phyloP scores from a whole-genome alignment of 2,329 filamentous ascomycete species.

The Pseudocercospora ulei region DNA sequence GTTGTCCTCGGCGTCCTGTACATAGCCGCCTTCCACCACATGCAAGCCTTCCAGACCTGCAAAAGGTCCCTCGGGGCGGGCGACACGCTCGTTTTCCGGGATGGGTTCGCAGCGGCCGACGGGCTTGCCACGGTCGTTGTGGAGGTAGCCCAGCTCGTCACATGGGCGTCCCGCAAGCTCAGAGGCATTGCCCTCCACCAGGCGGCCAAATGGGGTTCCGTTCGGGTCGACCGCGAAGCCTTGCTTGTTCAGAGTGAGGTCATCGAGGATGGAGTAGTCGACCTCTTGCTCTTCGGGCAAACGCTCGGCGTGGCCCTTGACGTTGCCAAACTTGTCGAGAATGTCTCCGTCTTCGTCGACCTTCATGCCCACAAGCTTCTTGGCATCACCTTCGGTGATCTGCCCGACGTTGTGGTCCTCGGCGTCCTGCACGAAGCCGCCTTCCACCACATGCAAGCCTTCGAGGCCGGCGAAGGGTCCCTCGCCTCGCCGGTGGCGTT shows the following conservation, averaged over 20 bases:
- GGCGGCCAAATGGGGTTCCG: constrained; percentile 47
- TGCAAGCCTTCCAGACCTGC: constrained; percentile 55
- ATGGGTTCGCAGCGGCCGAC: constrained; percentile 51
- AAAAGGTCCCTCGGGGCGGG: constrained; percentile 56
- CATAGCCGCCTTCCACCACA: constrained; percentile 58
- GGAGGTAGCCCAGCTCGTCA: constrained; percentile 48
- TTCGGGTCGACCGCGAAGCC: constrained; percentile 48
- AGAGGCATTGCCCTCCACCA: constrained; percentile 49
- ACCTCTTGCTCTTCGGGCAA: constrained; percentile 38
- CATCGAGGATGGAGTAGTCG: constrained; percentile 48
- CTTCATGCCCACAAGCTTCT: constrained; percentile 50
- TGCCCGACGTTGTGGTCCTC: constrained; percentile 58
- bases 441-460: constrained; percentile 57
- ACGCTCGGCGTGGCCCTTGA: no score
- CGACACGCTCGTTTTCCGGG: constrained; percentile 48
- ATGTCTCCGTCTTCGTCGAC: constrained; percentile 56
- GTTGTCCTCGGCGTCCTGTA: constrained; percentile 69
- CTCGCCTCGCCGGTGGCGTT: constrained; percentile 49
- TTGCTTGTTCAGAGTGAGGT: constrained; percentile 49
- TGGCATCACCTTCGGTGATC: constrained; percentile 50
- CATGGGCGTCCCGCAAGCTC: constrained; percentile 49
- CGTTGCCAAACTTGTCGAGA: constrained; percentile 52
- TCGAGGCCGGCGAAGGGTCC: constrained; percentile 59
- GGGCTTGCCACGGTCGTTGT: constrained; percentile 48
- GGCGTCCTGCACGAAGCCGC: constrained; percentile 64